Evolutionary conservation across 208 protist genomes (phyloP).

Genomic region (Trypanosoma lewisi): DNA sequence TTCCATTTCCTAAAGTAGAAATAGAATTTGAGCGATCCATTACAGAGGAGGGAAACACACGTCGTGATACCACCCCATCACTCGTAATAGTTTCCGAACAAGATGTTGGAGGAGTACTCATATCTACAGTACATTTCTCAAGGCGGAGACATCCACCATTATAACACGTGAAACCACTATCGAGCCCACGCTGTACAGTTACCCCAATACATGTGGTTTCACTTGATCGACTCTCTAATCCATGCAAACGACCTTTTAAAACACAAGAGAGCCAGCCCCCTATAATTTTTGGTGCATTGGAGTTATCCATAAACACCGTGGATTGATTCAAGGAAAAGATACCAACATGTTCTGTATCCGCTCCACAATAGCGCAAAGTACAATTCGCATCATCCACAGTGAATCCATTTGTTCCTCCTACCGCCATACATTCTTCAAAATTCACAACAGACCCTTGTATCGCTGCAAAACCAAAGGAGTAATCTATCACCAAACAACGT

Average conservation of each 20-base stretch:
- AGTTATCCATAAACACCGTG: conserved; percentile 44
- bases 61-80: neutral
- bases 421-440: conserved; percentile 48
- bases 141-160: conserved; percentile 36
- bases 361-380: conserved; percentile 45
- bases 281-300: conserved; percentile 30
- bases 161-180: conserved; percentile 69
- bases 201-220: conserved; percentile 43
- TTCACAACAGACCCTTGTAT: conserved; percentile 35
- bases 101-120: conserved; percentile 17
- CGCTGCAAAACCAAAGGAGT: conserved; percentile 59
- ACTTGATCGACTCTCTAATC: conserved; percentile 56
- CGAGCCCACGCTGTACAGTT: conserved; percentile 37
- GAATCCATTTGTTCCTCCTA: conserved; percentile 69
- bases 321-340: conserved; percentile 60
- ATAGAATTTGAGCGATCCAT: conserved; percentile 21
- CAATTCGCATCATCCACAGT: conserved; percentile 51
- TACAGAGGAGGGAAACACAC: neutral
- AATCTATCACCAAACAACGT: conserved; percentile 47
- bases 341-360: conserved; percentile 56
- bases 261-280: conserved; percentile 44
- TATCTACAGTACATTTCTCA: conserved; percentile 45
- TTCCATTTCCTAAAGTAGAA: neutral
- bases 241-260: conserved; percentile 47
- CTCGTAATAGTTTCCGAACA: too few relatives aligned